Percentiles rank a stretch among this genome's conserved stretches.
Evolutionary conservation across 371 early-diverging fungal species (phyloP).

Genomic region (Syncephalis plumigaleata): DNA sequence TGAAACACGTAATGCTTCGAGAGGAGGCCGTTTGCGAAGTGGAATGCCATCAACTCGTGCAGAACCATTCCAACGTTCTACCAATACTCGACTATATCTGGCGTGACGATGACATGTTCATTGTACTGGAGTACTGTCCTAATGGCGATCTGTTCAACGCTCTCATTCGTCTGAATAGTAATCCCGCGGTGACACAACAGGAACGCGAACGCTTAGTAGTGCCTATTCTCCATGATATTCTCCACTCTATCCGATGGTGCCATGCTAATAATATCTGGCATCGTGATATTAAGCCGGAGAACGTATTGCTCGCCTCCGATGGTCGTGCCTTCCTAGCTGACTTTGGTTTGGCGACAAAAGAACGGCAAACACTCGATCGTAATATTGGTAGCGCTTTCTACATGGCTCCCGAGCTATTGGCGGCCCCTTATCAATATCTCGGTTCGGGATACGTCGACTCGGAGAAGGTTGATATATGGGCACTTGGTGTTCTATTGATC

Average conservation of each 20-base stretch:
- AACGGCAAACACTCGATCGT: slow-evolving; percentile 48
- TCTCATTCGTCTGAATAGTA: slow-evolving; percentile 26
- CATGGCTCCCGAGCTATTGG: slow-evolving; percentile 62
- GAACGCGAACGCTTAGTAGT: slow-evolving; percentile 28
- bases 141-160: slow-evolving; percentile 51
- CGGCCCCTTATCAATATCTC: slow-evolving; percentile 8
- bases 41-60: no score
- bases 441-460: slow-evolving; percentile 27
- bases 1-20: no score
- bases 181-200: slow-evolving; percentile 13
- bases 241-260: slow-evolving; percentile 33
- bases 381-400: slow-evolving; percentile 85
- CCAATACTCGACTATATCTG: no score
- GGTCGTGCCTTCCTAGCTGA: slow-evolving; percentile 65
- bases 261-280: slow-evolving; percentile 44
- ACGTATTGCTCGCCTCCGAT: slow-evolving; percentile 17
- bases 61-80: no score
- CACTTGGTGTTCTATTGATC: slow-evolving; percentile 67
- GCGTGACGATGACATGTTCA: slow-evolving; percentile 20
- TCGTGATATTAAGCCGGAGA: slow-evolving; percentile 57
- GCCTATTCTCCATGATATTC: slow-evolving; percentile 35
- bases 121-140: slow-evolving; percentile 50
- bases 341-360: slow-evolving; percentile 82
- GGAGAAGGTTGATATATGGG: slow-evolving; percentile 70
- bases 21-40: no score